Evolutionary conservation across 805 yeast species (phyloP).

Genomic region (Cyberlindnera amylophila): DNA sequence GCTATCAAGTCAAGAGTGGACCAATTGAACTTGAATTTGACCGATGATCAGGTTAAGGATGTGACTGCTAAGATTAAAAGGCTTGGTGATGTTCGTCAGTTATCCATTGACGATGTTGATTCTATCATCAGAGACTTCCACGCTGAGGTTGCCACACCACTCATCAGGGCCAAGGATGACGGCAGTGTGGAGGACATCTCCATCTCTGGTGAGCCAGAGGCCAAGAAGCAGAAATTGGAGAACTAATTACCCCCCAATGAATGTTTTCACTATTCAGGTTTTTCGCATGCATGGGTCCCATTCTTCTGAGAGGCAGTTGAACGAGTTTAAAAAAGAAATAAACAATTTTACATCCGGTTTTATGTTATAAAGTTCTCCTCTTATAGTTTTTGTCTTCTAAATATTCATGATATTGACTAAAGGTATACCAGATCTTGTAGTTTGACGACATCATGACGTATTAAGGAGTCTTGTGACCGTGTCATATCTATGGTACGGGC

Average conservation of each 20-base stretch:
- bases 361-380: conserved; percentile 1
- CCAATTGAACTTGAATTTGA: conserved; percentile 83
- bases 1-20: conserved; percentile 98
- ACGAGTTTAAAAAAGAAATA: background rate
- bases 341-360: conserved; percentile 2
- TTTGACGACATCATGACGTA: too few relatives aligned
- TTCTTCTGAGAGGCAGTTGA: conserved; percentile 1
- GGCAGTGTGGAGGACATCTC: conserved; percentile 20
- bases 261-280: background rate
- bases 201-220: conserved; percentile 26
- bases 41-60: conserved; percentile 93
- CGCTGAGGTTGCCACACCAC: conserved; percentile 63
- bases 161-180: conserved; percentile 26
- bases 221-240: conserved; percentile 30
- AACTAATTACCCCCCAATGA: conserved; percentile 7
- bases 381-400: background rate
- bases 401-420: conserved; percentile 1
- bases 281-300: conserved; percentile 1
- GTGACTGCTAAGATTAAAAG: conserved; percentile 90
- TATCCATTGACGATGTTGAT: conserved; percentile 95
- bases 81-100: conserved; percentile 91
- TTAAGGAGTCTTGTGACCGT: too few relatives aligned
- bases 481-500: too few relatives aligned
- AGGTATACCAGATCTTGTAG: too few relatives aligned
- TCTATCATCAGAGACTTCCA: conserved; percentile 93